Base-by-base conservation (phyloP, 257 asterid genomes). In the Solanum lycopersicoides region DNA sequence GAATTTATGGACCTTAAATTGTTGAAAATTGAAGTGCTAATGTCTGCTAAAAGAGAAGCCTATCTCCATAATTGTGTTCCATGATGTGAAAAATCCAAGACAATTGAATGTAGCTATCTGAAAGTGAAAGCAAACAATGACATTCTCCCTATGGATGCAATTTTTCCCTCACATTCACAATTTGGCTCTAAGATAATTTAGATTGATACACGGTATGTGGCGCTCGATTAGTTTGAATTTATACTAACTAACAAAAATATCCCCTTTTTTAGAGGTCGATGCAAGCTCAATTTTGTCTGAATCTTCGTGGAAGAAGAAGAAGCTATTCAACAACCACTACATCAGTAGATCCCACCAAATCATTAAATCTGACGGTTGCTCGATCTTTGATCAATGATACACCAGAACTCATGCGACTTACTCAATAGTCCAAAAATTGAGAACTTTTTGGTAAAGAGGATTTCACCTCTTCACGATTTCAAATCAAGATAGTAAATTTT, bases 21-120 rank as follows among this genome's bases (percentile, higher is more conserved):
- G 21, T 30, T 85, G 82, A 28, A 85, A 6, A 28, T 28, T n/a
- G 20, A 47, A 41, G 4, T 12, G 39, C 71, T 82, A 9, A 66
- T 88, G 91, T 83, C 80, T 87, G 74, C 87, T 87, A 86, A 91
- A 88, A 84, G 86, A 86, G 89, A 69, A 83, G 88, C 89, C 85
- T 84, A 84, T 28, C 39, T 84, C 15, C 89, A 83, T 83, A 47
- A 84, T 75, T 86, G 85, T 82, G 87, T 80, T 45, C 53, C 16
- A 41, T 80, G n/a, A 79, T 45, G 82, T 39, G 50, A 80, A 84
- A 87, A 84, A 63, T 28, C 87, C 86, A 83, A 80, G 74, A 63
- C 86, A 83, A 35, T 72, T 34, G 73, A 73, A 87, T 68, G 75
- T 86, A 68, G 69, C 85, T 74, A 68, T 66, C 12, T 18, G 82